Base-by-base conservation (phyloP, 768 basidiomycete genomes). In the Lentinula raphanica region DNA sequence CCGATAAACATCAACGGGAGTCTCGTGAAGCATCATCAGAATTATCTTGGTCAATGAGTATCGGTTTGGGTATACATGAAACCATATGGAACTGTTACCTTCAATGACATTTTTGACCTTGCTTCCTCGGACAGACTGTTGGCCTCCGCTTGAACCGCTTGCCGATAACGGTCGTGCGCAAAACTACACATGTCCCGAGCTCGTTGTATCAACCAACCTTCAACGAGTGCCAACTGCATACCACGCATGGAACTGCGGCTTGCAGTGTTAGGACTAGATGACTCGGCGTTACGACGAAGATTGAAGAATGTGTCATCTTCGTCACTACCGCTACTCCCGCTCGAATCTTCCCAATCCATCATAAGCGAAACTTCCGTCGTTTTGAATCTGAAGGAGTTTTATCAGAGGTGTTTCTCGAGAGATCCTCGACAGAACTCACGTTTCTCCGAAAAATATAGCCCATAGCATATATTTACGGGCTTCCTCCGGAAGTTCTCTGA, bases 131-230 rank as follows among this genome's bases (percentile, higher is more conserved):
- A 74, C 12, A 87, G 74, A 3, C 67, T 69, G 39, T 78, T 75
- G 0, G 77, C 82, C 67, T 87, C 85, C 3, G 78, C 79, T 62
- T 85, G 81, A 8, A 84, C 86, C 9, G 87, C 87, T 68, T 88
- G 87, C 8, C 87, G 79, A 69, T 88, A 90, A 45, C 87, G 76
- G 65, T 89, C 87, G 68, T 90, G 87, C 3, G 85, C 75, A 68
- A 88, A 88, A 63, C 81, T 85, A 68, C 86, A 88, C 86, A 88
- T 87, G 63, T 89, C 87, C 35, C 87, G 74, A 3, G 85, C 87
- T 49, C 85, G 74, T 58, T 87, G 85, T 5, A 86, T 81, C 9
- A 90, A 74, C 87, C 87, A 90, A 1, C 88, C 88, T 66, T 89
- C 87, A 1, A 81, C 71, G 19, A 88, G 78, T 1, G 86, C 87